phyloP scores from a whole-genome alignment of 208 protist genomes.

The Acanthamoeba divionensis region DNA sequence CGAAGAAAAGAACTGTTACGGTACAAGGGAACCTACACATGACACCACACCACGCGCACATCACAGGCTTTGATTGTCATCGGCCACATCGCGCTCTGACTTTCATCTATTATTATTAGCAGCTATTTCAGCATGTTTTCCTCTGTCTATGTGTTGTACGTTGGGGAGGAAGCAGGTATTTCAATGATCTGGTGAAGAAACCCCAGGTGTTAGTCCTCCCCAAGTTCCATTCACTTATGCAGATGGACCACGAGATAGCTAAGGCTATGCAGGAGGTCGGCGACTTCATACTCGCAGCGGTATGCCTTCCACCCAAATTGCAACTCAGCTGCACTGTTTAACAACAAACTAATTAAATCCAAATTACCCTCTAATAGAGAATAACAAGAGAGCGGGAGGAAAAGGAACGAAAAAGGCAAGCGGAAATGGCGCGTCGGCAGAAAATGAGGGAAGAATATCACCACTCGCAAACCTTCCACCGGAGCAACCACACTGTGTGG shows the following conservation, averaged over 20 bases:
- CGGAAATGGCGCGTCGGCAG: not conserved
- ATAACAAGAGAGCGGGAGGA: not conserved
- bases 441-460: not conserved
- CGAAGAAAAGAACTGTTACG: not conserved
- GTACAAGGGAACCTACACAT: no score
- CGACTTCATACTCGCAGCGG: not conserved
- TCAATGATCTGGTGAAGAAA: not conserved
- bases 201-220: not conserved
- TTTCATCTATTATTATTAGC: no score
- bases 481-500: not conserved
- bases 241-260: not conserved
- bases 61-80: no score
- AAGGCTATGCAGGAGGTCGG: not conserved
- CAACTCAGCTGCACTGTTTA: no score
- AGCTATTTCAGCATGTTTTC: no score
- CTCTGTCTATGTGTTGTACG: no score
- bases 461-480: slow-evolving; percentile 3
- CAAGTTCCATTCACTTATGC: not conserved
- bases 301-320: not conserved
- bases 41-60: no score
- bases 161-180: no score
- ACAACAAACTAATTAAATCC: no score
- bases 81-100: no score
- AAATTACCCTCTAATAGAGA: not conserved
- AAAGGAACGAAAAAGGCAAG: not conserved